Base-by-base conservation (phyloP, 148 eudicot species). In the Gaultheria prostrata region DNA sequence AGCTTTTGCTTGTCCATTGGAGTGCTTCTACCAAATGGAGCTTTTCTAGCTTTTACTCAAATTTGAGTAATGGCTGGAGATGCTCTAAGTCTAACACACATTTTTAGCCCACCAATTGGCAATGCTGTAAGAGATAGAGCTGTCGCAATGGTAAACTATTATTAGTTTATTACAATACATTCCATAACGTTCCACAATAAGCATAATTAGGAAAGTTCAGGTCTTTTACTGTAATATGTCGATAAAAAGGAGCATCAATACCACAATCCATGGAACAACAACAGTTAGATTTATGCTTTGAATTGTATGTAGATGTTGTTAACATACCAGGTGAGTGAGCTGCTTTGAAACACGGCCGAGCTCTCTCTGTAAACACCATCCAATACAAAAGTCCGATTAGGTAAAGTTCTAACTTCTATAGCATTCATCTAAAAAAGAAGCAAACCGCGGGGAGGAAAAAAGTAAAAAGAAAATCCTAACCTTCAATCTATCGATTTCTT, bases 331-430 rank as follows among this genome's bases (percentile, higher is more conserved):
- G 43, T 80, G 83, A 33, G 75, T 84, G 18, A 89, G 92, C 90
- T 90, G 88, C 90, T 92, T 91, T 65, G 94, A 87, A 53, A 83
- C 91, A 8, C 88, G 85, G 48, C 84, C 86, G 14, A 94, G 87
- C 86, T 94, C 98, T 57, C 83, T 89, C 98, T 95, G 93, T 85
- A 91, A 90, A 65, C 77, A 78, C 49, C 76, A 43, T 65, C 51
- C 65, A 67, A 50, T n/a, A 24, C 70, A n/a, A 39, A 18, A 17
- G n/a, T 73, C 73, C 7, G 46, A 24, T 81, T 45, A 85, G 63
- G 45, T 20, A 12, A 33, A 24, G 80, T 56, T 71, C 72, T 45
- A 63, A 59, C n/a, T n/a, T n/a, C n/a, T n/a, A n/a, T n/a, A 65
- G 4, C 13, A 30, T 20, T 24, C 8, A 46, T 61, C 15, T 6